Conservation (phyloP, 371 early-diverging fungal genomes). For the Mucor velutinosus region DNA sequence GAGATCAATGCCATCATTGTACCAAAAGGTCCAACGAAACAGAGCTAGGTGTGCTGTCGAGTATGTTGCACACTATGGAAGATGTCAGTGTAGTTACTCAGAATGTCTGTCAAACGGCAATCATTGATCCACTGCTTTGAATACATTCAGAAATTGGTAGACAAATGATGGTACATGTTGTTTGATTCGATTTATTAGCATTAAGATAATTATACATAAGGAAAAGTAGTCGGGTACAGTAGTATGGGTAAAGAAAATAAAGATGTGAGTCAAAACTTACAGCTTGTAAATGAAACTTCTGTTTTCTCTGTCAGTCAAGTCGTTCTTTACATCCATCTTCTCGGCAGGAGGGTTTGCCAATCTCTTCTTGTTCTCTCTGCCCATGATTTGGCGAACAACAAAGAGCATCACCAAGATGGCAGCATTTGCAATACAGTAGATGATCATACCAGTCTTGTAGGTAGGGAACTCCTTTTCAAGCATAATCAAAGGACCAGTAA, state of each 20-base stretch:
- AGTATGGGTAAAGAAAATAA: background rate
- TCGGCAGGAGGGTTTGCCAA: conserved; percentile 5
- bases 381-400: conserved; percentile 21
- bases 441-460: conserved; percentile 38
- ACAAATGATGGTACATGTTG: no score
- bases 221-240: background rate
- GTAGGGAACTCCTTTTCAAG: conserved; percentile 16
- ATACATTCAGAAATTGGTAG: no score
- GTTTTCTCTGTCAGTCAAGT: conserved; percentile 31
- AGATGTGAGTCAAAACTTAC: background rate
- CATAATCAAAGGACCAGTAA: conserved; percentile 41
- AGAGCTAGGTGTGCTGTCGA: background rate
- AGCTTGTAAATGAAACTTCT: conserved; percentile 22
- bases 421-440: conserved; percentile 30
- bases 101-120: background rate
- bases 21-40: background rate
- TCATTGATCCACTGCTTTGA: no score
- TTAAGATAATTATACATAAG: background rate
- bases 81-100: background rate
- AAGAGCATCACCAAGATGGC: conserved; percentile 30
- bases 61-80: no score
- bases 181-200: no score
- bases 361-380: conserved; percentile 24
- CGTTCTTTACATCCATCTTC: conserved; percentile 13
- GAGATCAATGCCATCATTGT: background rate